Evolutionary conservation across 2,329 filamentous ascomycete genomes (phyloP), one percentile per base, ranked within the genome.

Genomic region (Monosporascus sp.): DNA sequence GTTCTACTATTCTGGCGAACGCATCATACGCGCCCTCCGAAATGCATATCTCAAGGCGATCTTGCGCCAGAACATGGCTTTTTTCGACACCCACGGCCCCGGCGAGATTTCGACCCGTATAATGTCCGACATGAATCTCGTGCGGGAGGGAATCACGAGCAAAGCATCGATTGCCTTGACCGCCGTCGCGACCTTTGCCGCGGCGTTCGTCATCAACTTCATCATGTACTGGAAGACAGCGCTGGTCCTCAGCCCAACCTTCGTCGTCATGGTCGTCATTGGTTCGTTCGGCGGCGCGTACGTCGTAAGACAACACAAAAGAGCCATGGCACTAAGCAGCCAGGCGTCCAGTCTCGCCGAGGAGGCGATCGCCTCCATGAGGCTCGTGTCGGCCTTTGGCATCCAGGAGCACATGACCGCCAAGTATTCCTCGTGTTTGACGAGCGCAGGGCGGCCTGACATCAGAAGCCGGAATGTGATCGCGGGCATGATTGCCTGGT

Each of bases 31-130:
- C 57, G 90, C 90, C 73, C 89, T 92, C 62, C 84, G 92, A 54
- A 83, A 90, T 66, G 81, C 89, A 61, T 97, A 97, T 64, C 81
- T 99, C 7, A 81, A 86, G 62, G 90, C 88, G 58, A 92, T 91
- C 66, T 76, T 96, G 75, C 84, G 84, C 56, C 91, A 96, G 69
- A 96, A 96, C 68, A 93, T 96, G 68, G 91, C 84, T 45, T 96
- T 90, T 71, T 96, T 95, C 71, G 94, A 97, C 71, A 94, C 93
- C 65, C 80, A 96, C 16, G 92, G 92, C 50, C 88, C 91, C 34
- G 92, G 93, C 55, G 94, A 97, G 72, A 90, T 97, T 56, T 96
- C 92, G 0, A 96, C 92, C 1, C 86, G 92, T 59, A 96, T 97
- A 62, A 97, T 93, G 0, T 87, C 92, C 11, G 93, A 97, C 69